Evolutionary conservation across 441 rosid species (phyloP).

Genomic region (Croton setiger): DNA sequence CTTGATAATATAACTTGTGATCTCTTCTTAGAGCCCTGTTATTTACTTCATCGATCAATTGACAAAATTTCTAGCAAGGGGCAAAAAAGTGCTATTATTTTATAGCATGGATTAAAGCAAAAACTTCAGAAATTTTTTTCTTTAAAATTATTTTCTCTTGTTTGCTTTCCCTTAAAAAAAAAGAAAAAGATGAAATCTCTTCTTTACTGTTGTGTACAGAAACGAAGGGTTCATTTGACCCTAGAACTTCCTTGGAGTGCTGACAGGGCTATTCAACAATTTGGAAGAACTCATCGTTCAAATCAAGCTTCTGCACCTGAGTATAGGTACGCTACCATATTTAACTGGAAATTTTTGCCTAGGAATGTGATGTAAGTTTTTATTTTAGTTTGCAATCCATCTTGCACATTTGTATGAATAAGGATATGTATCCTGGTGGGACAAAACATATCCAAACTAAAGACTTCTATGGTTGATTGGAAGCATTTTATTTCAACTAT

Average conservation of each 20-base stretch:
- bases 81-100: neutral
- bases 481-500: neutral
- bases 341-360: neutral
- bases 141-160: neutral
- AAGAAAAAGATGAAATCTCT: slow-evolving; percentile 4
- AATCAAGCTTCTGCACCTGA: slow-evolving; percentile 99
- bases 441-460: neutral
- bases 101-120: neutral
- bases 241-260: slow-evolving; percentile 99
- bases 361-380: neutral
- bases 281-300: slow-evolving; percentile 98
- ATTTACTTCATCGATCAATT: neutral
- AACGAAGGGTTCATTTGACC: slow-evolving; percentile 94
- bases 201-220: slow-evolving; percentile 42
- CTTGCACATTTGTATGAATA: neutral
- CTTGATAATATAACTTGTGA: neutral
- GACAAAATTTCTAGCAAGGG: neutral
- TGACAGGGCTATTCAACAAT: slow-evolving; percentile 98
- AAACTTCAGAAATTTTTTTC: neutral
- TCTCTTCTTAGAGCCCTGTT: neutral
- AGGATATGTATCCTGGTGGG: neutral
- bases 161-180: neutral
- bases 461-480: neutral
- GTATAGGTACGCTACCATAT: slow-evolving; percentile 59
- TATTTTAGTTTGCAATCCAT: neutral